Conservation (phyloP, 768 basidiomycete species). For the Kwoniella botswanensis region DNA sequence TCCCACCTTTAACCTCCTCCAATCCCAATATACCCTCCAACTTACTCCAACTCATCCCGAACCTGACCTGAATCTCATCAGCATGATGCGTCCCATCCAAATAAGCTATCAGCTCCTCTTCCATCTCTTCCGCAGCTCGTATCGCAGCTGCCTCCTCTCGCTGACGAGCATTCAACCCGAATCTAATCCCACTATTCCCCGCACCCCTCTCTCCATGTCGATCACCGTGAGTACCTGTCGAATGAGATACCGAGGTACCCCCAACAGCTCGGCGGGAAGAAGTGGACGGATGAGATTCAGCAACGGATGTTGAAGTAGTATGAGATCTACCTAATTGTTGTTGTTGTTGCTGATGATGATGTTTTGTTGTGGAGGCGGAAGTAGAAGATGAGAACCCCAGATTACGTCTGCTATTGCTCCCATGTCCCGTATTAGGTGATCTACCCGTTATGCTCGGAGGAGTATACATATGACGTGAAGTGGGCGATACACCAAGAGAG, state of each 20-base stretch:
- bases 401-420: not conserved
- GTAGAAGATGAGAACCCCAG: not conserved
- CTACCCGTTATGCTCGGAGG: constrained; percentile 28
- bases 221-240: constrained; percentile 11
- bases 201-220: constrained; percentile 2
- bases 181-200: constrained; percentile 24
- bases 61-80: constrained; percentile 83
- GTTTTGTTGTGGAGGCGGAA: not conserved
- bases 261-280: constrained; percentile 21
- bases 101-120: constrained; percentile 59
- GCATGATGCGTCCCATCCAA: constrained; percentile 90
- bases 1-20: constrained; percentile 64
- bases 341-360: constrained; percentile 9
- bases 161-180: constrained; percentile 20
- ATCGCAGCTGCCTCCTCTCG: constrained; percentile 27
- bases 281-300: constrained; percentile 31
- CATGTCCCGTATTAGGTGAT: constrained; percentile 9
- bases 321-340: constrained; percentile 25
- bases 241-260: constrained; percentile 5
- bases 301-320: constrained; percentile 5
- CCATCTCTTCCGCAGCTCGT: constrained; percentile 32
- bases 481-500: constrained; percentile 39
- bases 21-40: constrained; percentile 68
- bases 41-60: constrained; percentile 81
- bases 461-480: constrained; percentile 26